These are phyloP conservation scores for Sporothrix mexicana DNA, from an alignment of 2,329 filamentous ascomycete genomes.

Conservation along the genomic window DNA sequence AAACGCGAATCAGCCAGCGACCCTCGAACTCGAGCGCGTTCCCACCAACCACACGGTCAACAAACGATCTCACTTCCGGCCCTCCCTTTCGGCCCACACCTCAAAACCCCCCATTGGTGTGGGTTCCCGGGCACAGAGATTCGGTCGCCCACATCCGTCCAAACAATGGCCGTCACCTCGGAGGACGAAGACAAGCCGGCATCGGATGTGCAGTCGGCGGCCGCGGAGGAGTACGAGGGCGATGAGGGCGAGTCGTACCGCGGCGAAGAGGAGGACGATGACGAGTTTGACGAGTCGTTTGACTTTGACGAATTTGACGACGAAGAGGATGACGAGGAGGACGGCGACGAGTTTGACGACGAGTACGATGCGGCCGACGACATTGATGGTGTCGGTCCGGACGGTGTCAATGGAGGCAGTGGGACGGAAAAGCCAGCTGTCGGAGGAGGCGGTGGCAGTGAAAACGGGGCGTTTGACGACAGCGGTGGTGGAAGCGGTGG, in stretches of 20 bases:
- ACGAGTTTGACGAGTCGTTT: constrained; percentile 33
- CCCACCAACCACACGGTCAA: not conserved
- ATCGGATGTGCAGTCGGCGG: constrained; percentile 34
- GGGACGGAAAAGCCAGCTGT: constrained; percentile 37
- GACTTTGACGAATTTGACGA: constrained; percentile 35
- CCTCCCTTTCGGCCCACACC: not conserved
- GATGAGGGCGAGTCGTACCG: constrained; percentile 41
- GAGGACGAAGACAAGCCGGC: constrained; percentile 38
- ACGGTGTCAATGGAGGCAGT: not conserved
- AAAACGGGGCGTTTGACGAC: constrained; percentile 39
- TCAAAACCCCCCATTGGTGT: not conserved
- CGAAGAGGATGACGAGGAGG: constrained; percentile 47
- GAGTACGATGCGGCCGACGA: constrained; percentile 40
- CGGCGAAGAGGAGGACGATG: constrained; percentile 35
- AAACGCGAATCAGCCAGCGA: constrained; percentile 1
- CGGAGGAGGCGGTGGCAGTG: not conserved
- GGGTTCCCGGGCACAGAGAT: no score
- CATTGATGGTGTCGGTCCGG: constrained; percentile 23
- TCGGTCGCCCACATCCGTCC: not conserved
- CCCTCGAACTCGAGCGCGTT: not conserved
- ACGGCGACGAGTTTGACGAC: constrained; percentile 40
- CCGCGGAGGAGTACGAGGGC: constrained; percentile 39
- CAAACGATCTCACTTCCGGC: not conserved
- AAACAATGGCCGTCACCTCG: constrained; percentile 32
- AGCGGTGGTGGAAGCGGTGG: constrained; percentile 35